Base-by-base conservation (phyloP, 495 filamentous ascomycete genomes). In the Hypoxylon fuscum region DNA sequence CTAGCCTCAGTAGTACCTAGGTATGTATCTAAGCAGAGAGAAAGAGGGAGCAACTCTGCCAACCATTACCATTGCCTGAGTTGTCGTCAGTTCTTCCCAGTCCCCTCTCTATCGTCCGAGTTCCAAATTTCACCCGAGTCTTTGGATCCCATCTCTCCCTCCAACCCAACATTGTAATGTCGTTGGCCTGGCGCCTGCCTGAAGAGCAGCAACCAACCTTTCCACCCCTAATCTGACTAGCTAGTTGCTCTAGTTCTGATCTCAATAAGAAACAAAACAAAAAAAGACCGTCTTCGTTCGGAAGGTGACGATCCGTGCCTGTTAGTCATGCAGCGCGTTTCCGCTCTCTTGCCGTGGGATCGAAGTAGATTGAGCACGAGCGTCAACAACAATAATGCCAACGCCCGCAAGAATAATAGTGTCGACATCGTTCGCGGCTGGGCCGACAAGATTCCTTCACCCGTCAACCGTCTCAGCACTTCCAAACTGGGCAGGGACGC, bases 311-410 rank as follows among this genome's bases (percentile, higher is more conserved):
- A 66, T 54, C 52, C 63, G 63, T 54, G 37, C 48, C 62, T 62
- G 45, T 11, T 55, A 66, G 65, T 73, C 68, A 81, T 82, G 79
- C 76, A 80, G 71, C 78, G 79, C 55, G 77, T 82, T 66, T 79
- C 79, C 64, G 69, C 77, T 21, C 68, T 82, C 44, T 76, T 82
- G 72, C 79, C 79, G 37, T 80, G 79, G 79, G 78, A 82, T 70
- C 70, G 74, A 61, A 72, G 66, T 48, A 76, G 70, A 53, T 68
- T 72, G 29, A 71, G 66, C 59, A 68, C 52, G 31, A 59, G 48
- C 47, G 68, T 34, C 64, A 50, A 49, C 32, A 55, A 35, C 38
- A 32, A 47, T 59, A 32, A 57, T 29, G 17, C 23, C 65, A 15
- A 34, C 49, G 31, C 7, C 52, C 62, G 62, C 40, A 51, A 62